Conservation (phyloP, 1,284 basidiomycete genomes). For the Meripilus lineatus region DNA sequence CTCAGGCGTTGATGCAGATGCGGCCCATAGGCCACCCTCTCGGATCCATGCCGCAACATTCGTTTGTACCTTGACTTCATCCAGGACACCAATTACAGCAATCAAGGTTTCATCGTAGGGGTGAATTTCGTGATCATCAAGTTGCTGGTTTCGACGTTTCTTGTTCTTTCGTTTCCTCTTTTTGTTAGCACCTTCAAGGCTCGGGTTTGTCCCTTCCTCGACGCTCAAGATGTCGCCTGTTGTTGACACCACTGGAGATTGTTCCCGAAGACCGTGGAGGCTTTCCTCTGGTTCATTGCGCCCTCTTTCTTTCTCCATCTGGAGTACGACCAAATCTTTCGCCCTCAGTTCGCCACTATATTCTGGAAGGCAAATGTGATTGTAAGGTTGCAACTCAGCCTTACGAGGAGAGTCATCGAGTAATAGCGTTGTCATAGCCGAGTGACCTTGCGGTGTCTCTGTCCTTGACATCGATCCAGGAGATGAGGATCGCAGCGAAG, state of each 20-base stretch:
- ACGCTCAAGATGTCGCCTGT: neutral
- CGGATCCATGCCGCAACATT: constrained; percentile 70
- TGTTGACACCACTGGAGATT: neutral
- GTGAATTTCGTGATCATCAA: constrained; percentile 12
- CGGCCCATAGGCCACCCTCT: constrained; percentile 45
- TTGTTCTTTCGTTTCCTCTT: constrained; percentile 19
- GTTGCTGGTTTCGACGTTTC: constrained; percentile 14
- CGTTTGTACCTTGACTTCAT: constrained; percentile 49
- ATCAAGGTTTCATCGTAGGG: constrained; percentile 57
- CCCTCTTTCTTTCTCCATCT: constrained; percentile 12
- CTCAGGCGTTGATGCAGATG: constrained; percentile 5
- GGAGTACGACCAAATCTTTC: constrained; percentile 36
- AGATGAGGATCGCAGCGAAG: constrained; percentile 8
- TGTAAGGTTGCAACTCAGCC: constrained; percentile 75
- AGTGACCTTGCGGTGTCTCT: constrained; percentile 42
- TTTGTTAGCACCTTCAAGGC: constrained; percentile 9
- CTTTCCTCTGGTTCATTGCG: neutral
- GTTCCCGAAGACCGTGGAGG: neutral
- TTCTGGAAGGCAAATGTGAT: constrained; percentile 72
- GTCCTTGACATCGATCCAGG: constrained; percentile 5
- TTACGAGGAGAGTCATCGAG: constrained; percentile 81
- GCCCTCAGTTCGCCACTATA: constrained; percentile 47
- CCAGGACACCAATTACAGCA: constrained; percentile 70
- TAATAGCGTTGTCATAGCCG: constrained; percentile 66
- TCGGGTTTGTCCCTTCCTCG: neutral